Base-by-base conservation (phyloP, 1,139 yeast genomes). In the Ogataea hybrid region DNA sequence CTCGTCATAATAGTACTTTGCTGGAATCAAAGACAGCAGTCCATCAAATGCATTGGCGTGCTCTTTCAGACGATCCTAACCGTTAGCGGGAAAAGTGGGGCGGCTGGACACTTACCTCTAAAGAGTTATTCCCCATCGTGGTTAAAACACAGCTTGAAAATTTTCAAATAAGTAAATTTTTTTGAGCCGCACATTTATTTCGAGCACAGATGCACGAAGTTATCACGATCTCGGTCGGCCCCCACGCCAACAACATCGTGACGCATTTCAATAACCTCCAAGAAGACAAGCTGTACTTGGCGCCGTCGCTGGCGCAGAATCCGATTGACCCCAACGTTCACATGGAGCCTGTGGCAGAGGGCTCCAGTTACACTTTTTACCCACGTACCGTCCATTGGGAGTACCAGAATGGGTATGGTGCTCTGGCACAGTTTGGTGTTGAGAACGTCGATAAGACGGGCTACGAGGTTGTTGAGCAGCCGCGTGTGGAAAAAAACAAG, bases 1-100 rank as follows among this genome's bases (percentile, higher is more conserved):
- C 37, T 81, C 83, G 58, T 80, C 86, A 60, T 87, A 88, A 62
- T 90, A 90, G 58, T 84, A 88, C 59, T 89, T 88, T 8, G 97
- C 95, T 7, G 98, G 97, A 46, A 92, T 89, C 61, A 92, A 70
- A 17, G 97, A 87, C 48, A 92, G 70, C 44, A 92, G 70, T 32
- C 97, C 96, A 61, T 87, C 90, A 63, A 92, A 90, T 6, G 97
- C 94, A 45, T 82, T 73, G 15, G 96, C 84, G 59, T 88, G 95
- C 39, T 84, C 79, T 63, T 82, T 80, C 52, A 89, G 75, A 55
- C 96, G 81, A 59, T 87, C 95, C 79, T 86, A 29, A n/a, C 17
- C 10, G 28, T 28, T 37, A 31, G 28, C 11, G 18, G 8, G 28
- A 16, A 11, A 15, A 11, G 11, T 17, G 32, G 39, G 6, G 32